A percentile compares a stretch with the other conserved stretches of the same genome.
Conservation (phyloP, 345 rosid genomes). For the Aegle marmelos region DNA sequence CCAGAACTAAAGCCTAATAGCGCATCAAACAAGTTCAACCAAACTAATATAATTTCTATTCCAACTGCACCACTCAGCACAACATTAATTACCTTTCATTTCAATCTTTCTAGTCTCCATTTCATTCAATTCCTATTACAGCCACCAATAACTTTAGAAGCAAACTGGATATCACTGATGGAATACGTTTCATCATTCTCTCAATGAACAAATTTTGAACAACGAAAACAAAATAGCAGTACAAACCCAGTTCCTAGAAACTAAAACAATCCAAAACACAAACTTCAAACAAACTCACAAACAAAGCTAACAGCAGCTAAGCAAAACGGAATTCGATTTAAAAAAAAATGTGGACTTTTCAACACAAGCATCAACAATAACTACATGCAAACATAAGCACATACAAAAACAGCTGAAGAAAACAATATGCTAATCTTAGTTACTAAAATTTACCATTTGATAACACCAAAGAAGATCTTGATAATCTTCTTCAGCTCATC, state of each 20-base stretch:
- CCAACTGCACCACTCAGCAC: not conserved
- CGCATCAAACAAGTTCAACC: not conserved
- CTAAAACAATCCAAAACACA: not conserved
- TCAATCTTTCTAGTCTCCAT: not conserved
- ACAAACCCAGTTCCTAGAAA: not conserved
- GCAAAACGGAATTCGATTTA: not conserved
- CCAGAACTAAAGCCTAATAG: not conserved
- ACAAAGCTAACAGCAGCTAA: not conserved
- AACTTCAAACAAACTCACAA: not conserved
- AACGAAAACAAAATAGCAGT: not conserved
- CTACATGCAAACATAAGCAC: not conserved
- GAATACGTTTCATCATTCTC: not conserved
- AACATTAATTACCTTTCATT: conserved; percentile 1
- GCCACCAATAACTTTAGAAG: not conserved
- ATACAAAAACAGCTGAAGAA: not conserved
- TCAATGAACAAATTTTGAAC: not conserved
- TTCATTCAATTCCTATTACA: not conserved
- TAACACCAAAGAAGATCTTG: conserved; percentile 23
- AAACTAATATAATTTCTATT: conserved; percentile 1
- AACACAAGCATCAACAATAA: not conserved
- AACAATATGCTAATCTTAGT: not conserved
- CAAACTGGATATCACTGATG: not conserved
- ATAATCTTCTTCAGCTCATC: conserved; percentile 25
- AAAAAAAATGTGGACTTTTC: not conserved
- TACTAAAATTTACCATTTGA: conserved; percentile 28